A percentile compares a stretch with the other conserved stretches of the same genome.
These are phyloP conservation scores for Leccinum arenicola DNA, from an alignment of 768 basidiomycete species.

Conservation along the genomic window DNA sequence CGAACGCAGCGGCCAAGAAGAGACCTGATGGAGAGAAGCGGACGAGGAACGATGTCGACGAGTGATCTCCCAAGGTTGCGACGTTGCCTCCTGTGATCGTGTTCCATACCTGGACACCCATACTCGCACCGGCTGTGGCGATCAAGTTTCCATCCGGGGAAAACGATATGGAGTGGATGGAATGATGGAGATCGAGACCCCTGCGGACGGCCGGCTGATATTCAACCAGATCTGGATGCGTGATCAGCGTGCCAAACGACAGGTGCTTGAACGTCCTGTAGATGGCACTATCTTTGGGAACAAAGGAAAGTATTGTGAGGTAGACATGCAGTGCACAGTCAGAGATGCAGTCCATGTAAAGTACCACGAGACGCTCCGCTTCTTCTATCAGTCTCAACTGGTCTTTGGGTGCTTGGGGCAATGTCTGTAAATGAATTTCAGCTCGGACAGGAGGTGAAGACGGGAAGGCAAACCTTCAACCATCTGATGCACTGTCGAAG, in stretches of 20 bases:
- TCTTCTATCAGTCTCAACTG: constrained; percentile 8
- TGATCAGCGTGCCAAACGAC: too few species aligned
- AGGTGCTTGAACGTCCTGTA: too few species aligned
- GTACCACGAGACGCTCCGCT: constrained; percentile 1
- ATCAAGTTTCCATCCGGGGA: constrained; percentile 11
- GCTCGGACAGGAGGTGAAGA: background rate
- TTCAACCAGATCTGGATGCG: background rate
- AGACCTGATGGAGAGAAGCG: constrained; percentile 20
- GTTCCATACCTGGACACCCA: constrained; percentile 25
- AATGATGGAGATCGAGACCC: background rate
- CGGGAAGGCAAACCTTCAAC: constrained; percentile 8
- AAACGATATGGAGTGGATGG: constrained; percentile 17
- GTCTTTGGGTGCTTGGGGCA: constrained; percentile 6
- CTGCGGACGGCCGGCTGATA: background rate
- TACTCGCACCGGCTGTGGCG: constrained; percentile 14
- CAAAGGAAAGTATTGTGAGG: constrained; percentile 8
- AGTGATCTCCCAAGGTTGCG: constrained; percentile 16
- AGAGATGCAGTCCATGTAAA: constrained; percentile 19
- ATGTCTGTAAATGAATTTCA: constrained; percentile 3
- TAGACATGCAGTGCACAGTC: constrained; percentile 22
- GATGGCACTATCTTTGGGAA: too few species aligned
- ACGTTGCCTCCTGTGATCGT: constrained; percentile 19
- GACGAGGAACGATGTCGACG: constrained; percentile 11
- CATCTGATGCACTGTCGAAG: constrained; percentile 12
- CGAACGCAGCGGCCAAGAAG: constrained; percentile 20